Evolutionary conservation across 345 rosid genomes (phyloP).

Genomic region (Arabidopsis suecica): DNA sequence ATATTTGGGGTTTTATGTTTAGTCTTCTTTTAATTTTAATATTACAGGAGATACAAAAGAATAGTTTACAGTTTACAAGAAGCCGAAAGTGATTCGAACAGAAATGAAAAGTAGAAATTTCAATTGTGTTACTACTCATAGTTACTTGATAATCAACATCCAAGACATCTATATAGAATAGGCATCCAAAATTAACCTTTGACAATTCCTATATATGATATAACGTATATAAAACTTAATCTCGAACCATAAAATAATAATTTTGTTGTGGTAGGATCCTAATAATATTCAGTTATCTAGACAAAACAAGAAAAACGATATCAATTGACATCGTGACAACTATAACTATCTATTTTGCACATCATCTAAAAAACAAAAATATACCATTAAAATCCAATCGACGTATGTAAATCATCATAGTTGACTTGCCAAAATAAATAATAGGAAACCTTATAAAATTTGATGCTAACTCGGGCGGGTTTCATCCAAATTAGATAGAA

Average conservation of each 20-base stretch:
- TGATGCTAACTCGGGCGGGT: neutral
- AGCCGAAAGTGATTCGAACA: no score
- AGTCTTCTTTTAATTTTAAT: no score
- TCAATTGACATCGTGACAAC: constrained; percentile 29
- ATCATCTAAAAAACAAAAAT: neutral
- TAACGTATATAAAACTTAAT: neutral
- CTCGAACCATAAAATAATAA: neutral
- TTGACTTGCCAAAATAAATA: constrained; percentile 1
- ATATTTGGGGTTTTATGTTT: neutral
- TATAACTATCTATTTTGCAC: neutral
- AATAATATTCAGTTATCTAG: neutral
- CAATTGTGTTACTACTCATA: neutral
- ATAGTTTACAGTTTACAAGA: no score
- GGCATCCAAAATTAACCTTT: neutral
- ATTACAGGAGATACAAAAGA: no score
- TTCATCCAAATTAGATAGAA: neutral
- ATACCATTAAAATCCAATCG: neutral
- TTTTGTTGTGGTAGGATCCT: neutral
- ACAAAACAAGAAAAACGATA: neutral
- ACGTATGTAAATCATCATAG: neutral
- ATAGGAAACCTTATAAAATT: neutral
- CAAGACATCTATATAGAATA: neutral
- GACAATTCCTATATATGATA: neutral
- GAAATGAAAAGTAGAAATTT: no score
- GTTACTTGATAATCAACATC: neutral